Evolutionary conservation across 768 basidiomycete genomes (phyloP), one percentile per base, ranked within the genome.

Genomic region (Paxillus rubicundulus): DNA sequence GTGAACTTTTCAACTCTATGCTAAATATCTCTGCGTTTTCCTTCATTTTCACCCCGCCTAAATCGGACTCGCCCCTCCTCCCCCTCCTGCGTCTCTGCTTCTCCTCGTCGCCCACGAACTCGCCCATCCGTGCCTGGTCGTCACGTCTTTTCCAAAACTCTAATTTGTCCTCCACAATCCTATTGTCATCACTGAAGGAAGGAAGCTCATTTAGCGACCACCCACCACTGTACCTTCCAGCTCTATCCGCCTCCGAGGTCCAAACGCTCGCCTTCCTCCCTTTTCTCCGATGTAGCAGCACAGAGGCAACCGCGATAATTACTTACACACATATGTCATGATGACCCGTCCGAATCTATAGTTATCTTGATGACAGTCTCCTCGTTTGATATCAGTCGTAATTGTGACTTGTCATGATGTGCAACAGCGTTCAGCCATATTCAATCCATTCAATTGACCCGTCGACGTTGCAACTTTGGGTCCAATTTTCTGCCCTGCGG

Each of bases 41-140:
- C 47, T 50, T 50, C 34, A 50, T 24, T 7, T 7, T 9, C 1
- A 51, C 13, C 57, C 66, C 66, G 62, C 54, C 55, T 36, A 58
- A 62, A 68, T 63, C 66, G 66, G 66, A 68, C 55, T 33, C 51
- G 38, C 56, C 14, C 55, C 55, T 49, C 60, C 53, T 37, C 36
- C 37, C 18, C 30, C 9, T n/a, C n/a, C n/a, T n/a, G n/a, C n/a
- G n/a, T n/a, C n/a, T n/a, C n/a, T n/a, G n/a, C n/a, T n/a, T n/a
- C n/a, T n/a, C n/a, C n/a, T 36, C 27, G 33, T 47, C 34, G 40
- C 9, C 53, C 53, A 55, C 54, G 49, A 52, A 24, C 16, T 34
- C 30, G 39, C 56, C 54, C 43, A 44, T 56, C 57, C 50, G 66
- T 70, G 62, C 67, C 67, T 67, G 67, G 64, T 60, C 52, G 65